A percentile compares a stretch with the other conserved stretches of the same genome.
Evolutionary conservation across 441 rosid species (phyloP).

Genomic region (Populus hybrid): DNA sequence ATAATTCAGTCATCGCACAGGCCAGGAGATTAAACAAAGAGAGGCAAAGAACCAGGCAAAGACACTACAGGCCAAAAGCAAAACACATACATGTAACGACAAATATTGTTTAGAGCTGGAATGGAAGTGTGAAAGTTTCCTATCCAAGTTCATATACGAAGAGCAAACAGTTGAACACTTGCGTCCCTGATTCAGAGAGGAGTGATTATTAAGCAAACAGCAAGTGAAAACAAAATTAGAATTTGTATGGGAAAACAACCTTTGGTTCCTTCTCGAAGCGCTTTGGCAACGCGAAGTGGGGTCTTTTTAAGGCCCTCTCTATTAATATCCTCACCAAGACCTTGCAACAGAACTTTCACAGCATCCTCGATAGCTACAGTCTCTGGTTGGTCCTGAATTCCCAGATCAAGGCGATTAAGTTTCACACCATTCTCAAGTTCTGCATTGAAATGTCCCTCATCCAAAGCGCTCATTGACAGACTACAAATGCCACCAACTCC

Average conservation of each 20-base stretch:
- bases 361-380: conserved; percentile 71
- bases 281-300: conserved; percentile 93
- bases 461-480: conserved; percentile 74
- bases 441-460: conserved; percentile 59
- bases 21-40: no score
- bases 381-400: conserved; percentile 53
- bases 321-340: conserved; percentile 73
- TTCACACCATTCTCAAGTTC: conserved; percentile 61
- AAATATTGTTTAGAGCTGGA: background rate
- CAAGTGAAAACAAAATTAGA: background rate
- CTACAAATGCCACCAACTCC: conserved; percentile 26
- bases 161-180: no score
- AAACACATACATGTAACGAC: background rate
- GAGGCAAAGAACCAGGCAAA: background rate
- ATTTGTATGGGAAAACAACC: conserved; percentile 34
- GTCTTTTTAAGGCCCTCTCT: conserved; percentile 91
- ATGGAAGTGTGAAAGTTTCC: background rate
- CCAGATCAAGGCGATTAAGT: conserved; percentile 41
- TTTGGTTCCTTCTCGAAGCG: conserved; percentile 79
- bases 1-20: background rate
- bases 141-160: background rate
- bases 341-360: conserved; percentile 71
- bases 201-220: background rate
- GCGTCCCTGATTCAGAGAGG: background rate
- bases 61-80: background rate